phyloP scores from a whole-genome alignment of 2,329 filamentous ascomycete species.

The Epichloe uncinata region DNA sequence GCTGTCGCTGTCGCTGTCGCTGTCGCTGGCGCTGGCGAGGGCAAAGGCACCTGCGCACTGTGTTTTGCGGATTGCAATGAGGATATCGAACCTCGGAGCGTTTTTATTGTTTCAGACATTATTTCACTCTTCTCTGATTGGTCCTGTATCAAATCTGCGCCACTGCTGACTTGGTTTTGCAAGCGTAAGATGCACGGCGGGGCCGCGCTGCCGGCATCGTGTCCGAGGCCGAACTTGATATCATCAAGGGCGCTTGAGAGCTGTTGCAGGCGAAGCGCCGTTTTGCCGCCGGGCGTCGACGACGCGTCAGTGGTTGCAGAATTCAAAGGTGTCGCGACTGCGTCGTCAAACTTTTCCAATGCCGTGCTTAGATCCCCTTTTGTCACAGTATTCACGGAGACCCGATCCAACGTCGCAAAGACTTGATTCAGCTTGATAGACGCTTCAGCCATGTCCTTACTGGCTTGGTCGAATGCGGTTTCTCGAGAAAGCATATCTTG shows the following conservation, averaged over 20 bases:
- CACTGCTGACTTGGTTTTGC: neutral
- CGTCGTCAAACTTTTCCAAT: slow-evolving; percentile 4
- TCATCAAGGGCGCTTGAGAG: neutral
- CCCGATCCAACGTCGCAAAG: neutral
- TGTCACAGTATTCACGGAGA: neutral
- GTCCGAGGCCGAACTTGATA: neutral
- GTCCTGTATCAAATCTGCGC: neutral
- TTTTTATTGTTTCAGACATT: neutral
- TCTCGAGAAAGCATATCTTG: neutral
- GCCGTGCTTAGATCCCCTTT: neutral
- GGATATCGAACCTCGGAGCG: neutral
- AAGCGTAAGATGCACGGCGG: neutral
- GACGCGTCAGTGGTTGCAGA: neutral
- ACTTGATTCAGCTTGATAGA: neutral
- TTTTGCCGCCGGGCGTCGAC: neutral
- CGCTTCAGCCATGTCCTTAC: neutral
- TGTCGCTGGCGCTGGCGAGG: neutral
- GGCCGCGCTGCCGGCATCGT: neutral
- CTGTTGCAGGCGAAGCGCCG: neutral
- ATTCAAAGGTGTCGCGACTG: neutral
- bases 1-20: neutral
- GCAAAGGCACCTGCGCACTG: neutral
- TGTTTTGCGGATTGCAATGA: neutral
- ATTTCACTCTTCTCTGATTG: slow-evolving; percentile 1
- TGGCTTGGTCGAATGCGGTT: neutral